Evolutionary conservation across 1,284 basidiomycete species (phyloP).

Genomic region (Cryptococcus amylolentus): DNA sequence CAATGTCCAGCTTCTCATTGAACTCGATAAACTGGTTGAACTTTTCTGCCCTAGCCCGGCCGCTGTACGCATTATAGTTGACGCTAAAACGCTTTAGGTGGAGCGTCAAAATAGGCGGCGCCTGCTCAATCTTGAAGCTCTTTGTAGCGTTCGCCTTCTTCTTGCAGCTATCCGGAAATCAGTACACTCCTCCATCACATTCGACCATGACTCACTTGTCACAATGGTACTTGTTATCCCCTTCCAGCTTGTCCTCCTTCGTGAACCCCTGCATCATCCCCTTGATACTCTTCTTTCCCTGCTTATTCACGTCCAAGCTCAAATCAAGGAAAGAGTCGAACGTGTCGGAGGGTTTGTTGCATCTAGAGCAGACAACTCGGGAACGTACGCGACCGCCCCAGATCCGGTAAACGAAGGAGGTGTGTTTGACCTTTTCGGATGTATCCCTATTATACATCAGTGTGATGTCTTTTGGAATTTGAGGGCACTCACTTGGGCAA

Average conservation of each 20-base stretch:
- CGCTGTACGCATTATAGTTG: constrained; percentile 29
- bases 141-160: constrained; percentile 40
- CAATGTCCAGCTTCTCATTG: constrained; percentile 70
- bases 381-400: constrained; percentile 92
- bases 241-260: constrained; percentile 75
- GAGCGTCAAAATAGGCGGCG: constrained; percentile 88
- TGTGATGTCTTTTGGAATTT: neutral
- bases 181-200: neutral
- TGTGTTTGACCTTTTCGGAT: constrained; percentile 74
- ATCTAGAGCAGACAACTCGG: constrained; percentile 82
- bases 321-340: constrained; percentile 94
- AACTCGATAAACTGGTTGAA: constrained; percentile 74
- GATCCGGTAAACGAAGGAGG: constrained; percentile 89
- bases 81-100: constrained; percentile 88
- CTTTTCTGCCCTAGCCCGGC: constrained; percentile 81
- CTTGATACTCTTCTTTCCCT: constrained; percentile 58
- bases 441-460: constrained; percentile 60
- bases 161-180: constrained; percentile 32
- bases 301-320: constrained; percentile 73
- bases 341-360: constrained; percentile 87
- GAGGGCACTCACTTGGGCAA: constrained; percentile 58
- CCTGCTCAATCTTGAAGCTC: constrained; percentile 67
- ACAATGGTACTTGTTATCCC: constrained; percentile 96
- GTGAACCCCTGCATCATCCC: constrained; percentile 81
- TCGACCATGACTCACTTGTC: constrained; percentile 71